These are phyloP conservation scores for Erythrobasidium hasegawianum DNA, from an alignment of 1,284 basidiomycete species.

Conservation along the genomic window DNA sequence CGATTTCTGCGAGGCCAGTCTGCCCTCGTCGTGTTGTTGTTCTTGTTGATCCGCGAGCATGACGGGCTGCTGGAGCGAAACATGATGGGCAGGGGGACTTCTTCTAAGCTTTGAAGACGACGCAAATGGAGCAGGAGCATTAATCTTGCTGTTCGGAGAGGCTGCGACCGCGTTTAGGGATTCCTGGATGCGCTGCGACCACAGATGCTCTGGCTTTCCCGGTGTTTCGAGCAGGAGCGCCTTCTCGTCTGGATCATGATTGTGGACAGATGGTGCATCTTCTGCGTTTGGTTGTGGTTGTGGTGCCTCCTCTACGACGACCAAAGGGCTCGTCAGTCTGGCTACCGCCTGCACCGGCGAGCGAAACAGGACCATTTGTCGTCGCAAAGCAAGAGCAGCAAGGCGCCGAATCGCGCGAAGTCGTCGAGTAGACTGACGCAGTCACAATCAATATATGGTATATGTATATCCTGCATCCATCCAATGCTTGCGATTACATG, in stretches of 20 bases:
- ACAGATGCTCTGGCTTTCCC: background rate
- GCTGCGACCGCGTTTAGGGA: conserved; percentile 26
- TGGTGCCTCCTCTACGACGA: background rate
- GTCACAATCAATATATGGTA: no score
- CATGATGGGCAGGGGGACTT: conserved; percentile 14
- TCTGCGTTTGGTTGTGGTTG: no score
- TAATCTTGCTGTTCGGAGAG: conserved; percentile 20
- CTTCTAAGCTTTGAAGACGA: conserved; percentile 13
- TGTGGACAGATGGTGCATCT: no score
- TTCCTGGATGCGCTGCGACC: conserved; percentile 8
- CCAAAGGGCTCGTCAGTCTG: background rate
- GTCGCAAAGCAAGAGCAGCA: no score
- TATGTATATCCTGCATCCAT: no score
- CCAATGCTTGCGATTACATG: no score
- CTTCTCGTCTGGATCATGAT: background rate
- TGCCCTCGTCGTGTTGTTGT: background rate
- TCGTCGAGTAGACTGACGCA: no score
- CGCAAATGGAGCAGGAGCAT: conserved; percentile 27
- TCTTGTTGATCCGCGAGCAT: background rate
- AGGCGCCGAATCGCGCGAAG: no score
- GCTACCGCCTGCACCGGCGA: conserved; percentile 22
- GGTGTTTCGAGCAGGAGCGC: conserved; percentile 3
- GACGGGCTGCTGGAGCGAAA: background rate
- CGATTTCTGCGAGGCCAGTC: background rate
- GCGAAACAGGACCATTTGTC: conserved; percentile 20